These are phyloP conservation scores for Lactifluus subvellereus DNA, from an alignment of 768 basidiomycete genomes.

Conservation along the genomic window DNA sequence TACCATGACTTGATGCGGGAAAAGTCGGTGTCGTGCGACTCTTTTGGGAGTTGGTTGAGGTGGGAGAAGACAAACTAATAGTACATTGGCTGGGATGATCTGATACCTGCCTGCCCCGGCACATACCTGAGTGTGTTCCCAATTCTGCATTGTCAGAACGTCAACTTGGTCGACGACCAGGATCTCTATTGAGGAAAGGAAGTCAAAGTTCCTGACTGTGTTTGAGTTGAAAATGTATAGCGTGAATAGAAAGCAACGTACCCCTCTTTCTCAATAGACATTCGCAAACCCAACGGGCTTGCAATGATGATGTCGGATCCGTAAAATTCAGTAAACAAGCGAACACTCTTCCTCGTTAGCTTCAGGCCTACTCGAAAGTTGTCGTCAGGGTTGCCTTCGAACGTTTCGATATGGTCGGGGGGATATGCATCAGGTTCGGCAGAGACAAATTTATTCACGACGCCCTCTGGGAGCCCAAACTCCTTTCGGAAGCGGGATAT, in stretches of 20 bases:
- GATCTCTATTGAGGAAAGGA: conserved; percentile 89
- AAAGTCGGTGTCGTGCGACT: conserved; percentile 92
- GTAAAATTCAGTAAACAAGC: conserved; percentile 88
- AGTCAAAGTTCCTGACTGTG: conserved; percentile 71
- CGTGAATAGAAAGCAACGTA: conserved; percentile 35
- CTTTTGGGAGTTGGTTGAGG: conserved; percentile 85
- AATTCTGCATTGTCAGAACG: conserved; percentile 95
- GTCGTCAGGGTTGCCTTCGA: conserved; percentile 96
- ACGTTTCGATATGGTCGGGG: conserved; percentile 84
- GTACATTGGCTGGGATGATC: neutral
- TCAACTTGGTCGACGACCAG: conserved; percentile 90
- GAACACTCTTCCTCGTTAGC: conserved; percentile 86
- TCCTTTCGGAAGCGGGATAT: conserved; percentile 74
- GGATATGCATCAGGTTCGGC: conserved; percentile 78
- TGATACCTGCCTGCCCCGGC: neutral
- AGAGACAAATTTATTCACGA: conserved; percentile 70
- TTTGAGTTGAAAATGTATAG: neutral
- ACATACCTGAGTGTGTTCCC: conserved; percentile 91
- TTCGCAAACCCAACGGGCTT: conserved; percentile 85
- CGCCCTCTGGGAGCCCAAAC: conserved; percentile 75
- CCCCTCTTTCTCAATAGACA: conserved; percentile 94
- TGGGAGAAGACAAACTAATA: conserved; percentile 75
- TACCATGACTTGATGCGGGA: conserved; percentile 98
- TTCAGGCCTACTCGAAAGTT: conserved; percentile 91
- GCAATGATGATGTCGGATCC: conserved; percentile 87